Conservation (phyloP, 2,329 filamentous ascomycete genomes). For the Fonsecaea multimorphosa region DNA sequence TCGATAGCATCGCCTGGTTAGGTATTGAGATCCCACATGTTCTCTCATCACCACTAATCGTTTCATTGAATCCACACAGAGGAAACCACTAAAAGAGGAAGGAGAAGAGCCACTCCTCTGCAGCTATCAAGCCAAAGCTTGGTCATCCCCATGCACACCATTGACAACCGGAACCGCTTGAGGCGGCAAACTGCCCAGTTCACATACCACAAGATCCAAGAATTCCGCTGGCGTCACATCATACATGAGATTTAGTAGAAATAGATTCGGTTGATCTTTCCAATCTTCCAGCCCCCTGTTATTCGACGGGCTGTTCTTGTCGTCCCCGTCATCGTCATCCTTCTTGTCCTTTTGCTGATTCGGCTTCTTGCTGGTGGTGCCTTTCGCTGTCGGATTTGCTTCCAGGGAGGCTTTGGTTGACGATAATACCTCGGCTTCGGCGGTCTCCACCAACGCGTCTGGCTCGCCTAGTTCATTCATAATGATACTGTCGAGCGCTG, state of each 20-base stretch:
- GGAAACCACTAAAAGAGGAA: neutral
- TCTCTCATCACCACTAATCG: neutral
- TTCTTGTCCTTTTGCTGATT: constrained; percentile 42
- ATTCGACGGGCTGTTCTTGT: constrained; percentile 38
- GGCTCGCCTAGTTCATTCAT: constrained; percentile 88
- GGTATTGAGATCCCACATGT: neutral
- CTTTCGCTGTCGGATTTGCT: constrained; percentile 19
- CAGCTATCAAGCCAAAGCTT: constrained; percentile 30
- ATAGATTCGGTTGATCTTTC: constrained; percentile 64
- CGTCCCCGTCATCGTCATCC: constrained; percentile 37
- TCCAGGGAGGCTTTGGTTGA: constrained; percentile 37
- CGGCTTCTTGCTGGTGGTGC: constrained; percentile 29
- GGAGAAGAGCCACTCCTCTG: neutral
- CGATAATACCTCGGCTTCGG: constrained; percentile 31
- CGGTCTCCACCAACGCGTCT: constrained; percentile 62
- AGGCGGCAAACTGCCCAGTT: constrained; percentile 84
- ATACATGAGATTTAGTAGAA: constrained; percentile 78
- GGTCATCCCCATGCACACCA: constrained; percentile 39
- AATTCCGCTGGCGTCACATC: constrained; percentile 89
- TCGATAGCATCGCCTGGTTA: neutral
- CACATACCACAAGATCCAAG: constrained; percentile 86
- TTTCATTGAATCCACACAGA: neutral
- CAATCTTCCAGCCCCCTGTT: constrained; percentile 56
- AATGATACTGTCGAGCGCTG: constrained; percentile 89
- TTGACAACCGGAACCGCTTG: constrained; percentile 77